Conservation (phyloP, 2,329 filamentous ascomycete genomes). For the Mycosphaerella sp. region DNA sequence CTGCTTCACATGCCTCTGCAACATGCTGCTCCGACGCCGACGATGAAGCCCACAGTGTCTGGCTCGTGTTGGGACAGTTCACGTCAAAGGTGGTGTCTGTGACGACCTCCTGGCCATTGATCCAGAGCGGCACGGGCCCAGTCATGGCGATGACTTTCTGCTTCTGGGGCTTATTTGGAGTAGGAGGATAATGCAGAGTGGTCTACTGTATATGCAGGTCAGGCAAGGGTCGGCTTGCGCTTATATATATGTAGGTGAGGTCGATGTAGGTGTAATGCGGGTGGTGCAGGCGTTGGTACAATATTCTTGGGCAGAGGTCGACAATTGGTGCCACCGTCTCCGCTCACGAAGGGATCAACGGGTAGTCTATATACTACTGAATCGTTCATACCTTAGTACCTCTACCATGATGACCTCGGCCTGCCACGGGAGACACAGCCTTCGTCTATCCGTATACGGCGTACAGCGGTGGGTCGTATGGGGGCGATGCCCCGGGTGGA, state of each 20-base stretch:
- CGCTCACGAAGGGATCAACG: no score
- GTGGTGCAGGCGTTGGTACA: neutral
- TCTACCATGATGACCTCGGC: no score
- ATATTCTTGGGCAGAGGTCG: no score
- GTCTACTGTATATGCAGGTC: no score
- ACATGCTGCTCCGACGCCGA: constrained; percentile 53
- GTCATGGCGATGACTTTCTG: constrained; percentile 7
- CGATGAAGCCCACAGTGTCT: constrained; percentile 51
- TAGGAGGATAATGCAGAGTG: neutral
- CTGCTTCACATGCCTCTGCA: constrained; percentile 52
- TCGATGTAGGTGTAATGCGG: neutral
- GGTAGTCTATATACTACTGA: no score
- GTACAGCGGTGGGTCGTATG: neutral
- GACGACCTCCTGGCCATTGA: constrained; percentile 45
- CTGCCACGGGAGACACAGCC: no score
- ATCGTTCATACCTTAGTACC: neutral
- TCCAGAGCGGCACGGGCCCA: constrained; percentile 39
- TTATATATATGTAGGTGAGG: no score
- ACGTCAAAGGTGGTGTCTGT: constrained; percentile 51
- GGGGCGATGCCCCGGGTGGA: neutral
- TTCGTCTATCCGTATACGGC: no score
- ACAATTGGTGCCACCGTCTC: no score
- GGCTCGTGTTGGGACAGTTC: constrained; percentile 49
- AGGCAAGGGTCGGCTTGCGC: no score
- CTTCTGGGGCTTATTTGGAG: neutral